Conservation (phyloP, 306 rosid genomes). For the Cucumis hystrix region DNA sequence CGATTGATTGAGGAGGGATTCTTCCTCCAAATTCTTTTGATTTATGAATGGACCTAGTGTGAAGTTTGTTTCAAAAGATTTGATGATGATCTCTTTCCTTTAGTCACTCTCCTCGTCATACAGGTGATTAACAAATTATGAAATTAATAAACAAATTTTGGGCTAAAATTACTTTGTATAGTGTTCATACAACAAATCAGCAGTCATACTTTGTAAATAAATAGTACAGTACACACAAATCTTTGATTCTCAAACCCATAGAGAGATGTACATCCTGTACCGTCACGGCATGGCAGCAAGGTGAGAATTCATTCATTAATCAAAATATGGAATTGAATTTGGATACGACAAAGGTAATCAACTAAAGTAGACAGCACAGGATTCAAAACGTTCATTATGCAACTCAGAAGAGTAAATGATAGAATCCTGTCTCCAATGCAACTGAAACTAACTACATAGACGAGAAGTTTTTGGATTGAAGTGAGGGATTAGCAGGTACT, state of each 20-base stretch:
- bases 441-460: conserved; percentile 2
- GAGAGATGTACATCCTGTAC: background rate
- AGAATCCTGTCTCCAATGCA: background rate
- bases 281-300: background rate
- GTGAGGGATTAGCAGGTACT: background rate
- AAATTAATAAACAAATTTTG: background rate
- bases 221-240: background rate
- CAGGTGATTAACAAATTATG: background rate
- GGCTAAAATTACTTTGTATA: background rate
- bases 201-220: background rate
- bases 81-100: background rate
- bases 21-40: background rate
- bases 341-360: background rate
- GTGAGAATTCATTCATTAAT: background rate
- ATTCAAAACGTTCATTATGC: background rate
- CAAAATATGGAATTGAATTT: background rate
- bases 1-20: background rate
- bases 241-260: background rate
- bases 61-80: background rate
- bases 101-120: background rate
- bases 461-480: background rate
- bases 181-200: too few species aligned
- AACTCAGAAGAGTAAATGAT: background rate
- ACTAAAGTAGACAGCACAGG: background rate
- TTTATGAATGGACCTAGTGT: background rate